phyloP scores from a whole-genome alignment of 140 eudicot species.

The Bidens hawaiensis region DNA sequence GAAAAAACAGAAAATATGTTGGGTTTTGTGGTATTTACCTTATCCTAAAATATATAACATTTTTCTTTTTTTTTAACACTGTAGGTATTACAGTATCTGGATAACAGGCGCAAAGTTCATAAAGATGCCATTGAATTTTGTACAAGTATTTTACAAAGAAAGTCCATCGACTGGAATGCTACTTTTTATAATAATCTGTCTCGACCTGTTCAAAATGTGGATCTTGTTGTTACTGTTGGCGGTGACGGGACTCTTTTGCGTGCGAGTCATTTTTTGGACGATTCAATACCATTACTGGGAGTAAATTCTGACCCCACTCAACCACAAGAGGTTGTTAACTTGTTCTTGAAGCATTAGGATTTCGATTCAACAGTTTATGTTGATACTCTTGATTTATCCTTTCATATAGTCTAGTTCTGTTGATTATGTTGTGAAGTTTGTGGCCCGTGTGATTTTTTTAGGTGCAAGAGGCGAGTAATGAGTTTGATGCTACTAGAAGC shows the following conservation, averaged over 20 bases:
- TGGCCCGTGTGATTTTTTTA: constrained; percentile 19
- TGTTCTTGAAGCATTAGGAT: too few relatives aligned
- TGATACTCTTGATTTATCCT: not conserved
- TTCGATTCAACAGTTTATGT: not conserved
- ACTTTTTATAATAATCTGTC: constrained; percentile 45
- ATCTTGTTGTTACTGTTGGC: constrained; percentile 75
- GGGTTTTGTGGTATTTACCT: too few relatives aligned
- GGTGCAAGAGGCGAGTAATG: constrained; percentile 55
- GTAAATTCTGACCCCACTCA: constrained; percentile 90
- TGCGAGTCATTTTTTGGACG: constrained; percentile 80
- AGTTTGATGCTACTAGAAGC: constrained; percentile 91
- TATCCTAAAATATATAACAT: too few relatives aligned
- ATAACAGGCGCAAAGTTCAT: constrained; percentile 54
- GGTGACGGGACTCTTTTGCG: constrained; percentile 85
- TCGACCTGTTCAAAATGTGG: constrained; percentile 60
- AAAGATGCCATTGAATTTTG: constrained; percentile 64
- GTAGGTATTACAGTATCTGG: constrained; percentile 54
- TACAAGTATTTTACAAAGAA: constrained; percentile 55
- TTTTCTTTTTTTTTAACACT: not conserved
- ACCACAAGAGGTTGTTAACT: constrained; percentile 67
- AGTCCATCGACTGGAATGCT: constrained; percentile 55
- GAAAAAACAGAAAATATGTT: too few relatives aligned
- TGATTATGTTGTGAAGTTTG: not conserved
- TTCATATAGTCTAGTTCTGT: constrained; percentile 4
- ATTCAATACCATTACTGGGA: constrained; percentile 70